These are phyloP conservation scores for Kluyveromyces dobzhanskii DNA, from an alignment of 805 yeast species.

Conservation along the genomic window DNA sequence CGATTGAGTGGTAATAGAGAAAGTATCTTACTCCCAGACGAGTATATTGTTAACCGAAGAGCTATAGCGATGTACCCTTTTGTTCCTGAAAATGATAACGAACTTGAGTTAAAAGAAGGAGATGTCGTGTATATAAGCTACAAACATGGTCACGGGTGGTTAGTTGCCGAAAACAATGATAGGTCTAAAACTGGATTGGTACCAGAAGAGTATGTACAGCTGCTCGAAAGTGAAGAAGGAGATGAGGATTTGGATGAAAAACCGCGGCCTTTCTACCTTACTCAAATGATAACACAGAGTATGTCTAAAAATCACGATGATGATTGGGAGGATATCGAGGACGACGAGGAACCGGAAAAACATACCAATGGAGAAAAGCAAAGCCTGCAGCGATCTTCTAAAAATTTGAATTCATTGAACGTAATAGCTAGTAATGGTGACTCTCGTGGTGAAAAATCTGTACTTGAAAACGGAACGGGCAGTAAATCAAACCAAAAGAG, in stretches of 20 bases:
- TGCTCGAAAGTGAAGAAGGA: slow-evolving; percentile 18
- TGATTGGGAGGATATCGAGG: slow-evolving; percentile 34
- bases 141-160: slow-evolving; percentile 97
- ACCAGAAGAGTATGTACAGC: slow-evolving; percentile 87
- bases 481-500: not conserved
- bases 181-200: slow-evolving; percentile 65
- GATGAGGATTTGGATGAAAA: slow-evolving; percentile 19
- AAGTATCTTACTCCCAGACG: slow-evolving; percentile 27
- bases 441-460: too few species aligned
- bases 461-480: too few species aligned
- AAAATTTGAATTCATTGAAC: too few species aligned
- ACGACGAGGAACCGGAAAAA: slow-evolving; percentile 19
- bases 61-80: slow-evolving; percentile 90
- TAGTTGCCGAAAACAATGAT: slow-evolving; percentile 63
- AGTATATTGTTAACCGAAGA: slow-evolving; percentile 36
- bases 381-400: too few species aligned
- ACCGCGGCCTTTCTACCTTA: slow-evolving; percentile 42
- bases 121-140: slow-evolving; percentile 80
- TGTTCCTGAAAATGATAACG: slow-evolving; percentile 90
- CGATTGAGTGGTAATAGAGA: slow-evolving; percentile 12
- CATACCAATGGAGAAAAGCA: too few species aligned
- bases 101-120: slow-evolving; percentile 67
- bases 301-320: slow-evolving; percentile 19
- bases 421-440: too few species aligned
- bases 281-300: slow-evolving; percentile 26